Evolutionary conservation across 495 filamentous ascomycete genomes (phyloP), one percentile per base, ranked within the genome.

Genomic region (Penicillium fimorum): DNA sequence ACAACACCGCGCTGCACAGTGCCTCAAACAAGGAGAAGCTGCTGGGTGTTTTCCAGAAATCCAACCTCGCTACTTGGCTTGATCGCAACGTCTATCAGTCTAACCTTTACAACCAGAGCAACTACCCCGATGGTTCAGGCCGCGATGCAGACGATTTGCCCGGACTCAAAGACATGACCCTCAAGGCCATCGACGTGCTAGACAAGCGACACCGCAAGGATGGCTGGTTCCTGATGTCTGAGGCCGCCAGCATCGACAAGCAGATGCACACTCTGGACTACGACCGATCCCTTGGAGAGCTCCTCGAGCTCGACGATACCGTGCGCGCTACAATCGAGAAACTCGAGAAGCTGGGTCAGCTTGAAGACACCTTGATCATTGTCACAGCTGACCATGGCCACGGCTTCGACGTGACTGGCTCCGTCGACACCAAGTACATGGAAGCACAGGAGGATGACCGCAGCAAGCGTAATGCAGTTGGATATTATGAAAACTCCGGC

Each of bases 341-440:
- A 56, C 82, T 91, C 45, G 77, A 80, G 55, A 59, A 66, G 5
- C 65, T 86, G 1, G 77, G 78, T 42, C 69, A 78, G 22, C 70
- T 87, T 4, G 82, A 90, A 13, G 80, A 87, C 33, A 91, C 87
- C 0, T 72, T 89, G 1, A 77, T 91, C 55, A 58, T 91, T 38
- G 85, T 91, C 30, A 88, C 86, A 10, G 86, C 87, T 5, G 87
- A 91, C 67, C 87, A 91, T 71, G 87, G 87, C 35, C 87, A 90
- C 73, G 87, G 87, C 50, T 90, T 90, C 60, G 86, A 87, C 58
- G 82, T 84, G 50, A 81, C 77, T 50, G 80, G 80, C 51, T 73
- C 71, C 30, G 79, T 79, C 13, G 81, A 83, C 55, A 82, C 80
- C 4, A 56, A 68, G 54, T 90, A 89, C 72, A 69, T 88, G 9